A percentile compares a stretch with the other conserved stretches of the same genome.
phyloP scores from a whole-genome alignment of 2,329 filamentous ascomycete genomes.

The Cladophialophora chaetospira region DNA sequence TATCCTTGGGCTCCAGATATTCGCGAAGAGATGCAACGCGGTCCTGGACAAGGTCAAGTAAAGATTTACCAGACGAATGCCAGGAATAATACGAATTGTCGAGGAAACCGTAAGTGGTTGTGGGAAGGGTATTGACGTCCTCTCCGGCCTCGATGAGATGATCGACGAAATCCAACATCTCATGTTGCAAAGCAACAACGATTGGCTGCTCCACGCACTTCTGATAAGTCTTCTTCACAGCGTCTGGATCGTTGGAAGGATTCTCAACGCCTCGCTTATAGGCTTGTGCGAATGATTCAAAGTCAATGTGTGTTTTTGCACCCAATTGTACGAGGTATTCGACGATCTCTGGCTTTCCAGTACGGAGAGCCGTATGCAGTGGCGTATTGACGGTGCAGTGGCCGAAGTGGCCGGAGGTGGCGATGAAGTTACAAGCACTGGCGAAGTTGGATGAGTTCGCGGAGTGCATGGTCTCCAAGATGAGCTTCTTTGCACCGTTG shows the following conservation, averaged over 20 bases:
- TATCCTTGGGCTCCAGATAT: slow-evolving; percentile 41
- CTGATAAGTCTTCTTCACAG: slow-evolving; percentile 54
- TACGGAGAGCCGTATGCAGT: slow-evolving; percentile 61
- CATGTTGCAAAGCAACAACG: slow-evolving; percentile 58
- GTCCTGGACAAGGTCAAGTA: slow-evolving; percentile 63
- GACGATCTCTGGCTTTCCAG: slow-evolving; percentile 56
- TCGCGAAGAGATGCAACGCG: slow-evolving; percentile 54
- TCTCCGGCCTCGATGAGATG: slow-evolving; percentile 65
- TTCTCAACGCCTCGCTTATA: slow-evolving; percentile 49
- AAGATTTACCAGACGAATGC: slow-evolving; percentile 37
- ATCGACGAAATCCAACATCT: slow-evolving; percentile 54
- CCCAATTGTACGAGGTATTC: slow-evolving; percentile 65
- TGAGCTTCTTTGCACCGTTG: slow-evolving; percentile 49
- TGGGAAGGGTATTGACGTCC: slow-evolving; percentile 64
- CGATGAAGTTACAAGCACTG: slow-evolving; percentile 67
- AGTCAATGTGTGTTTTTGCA: slow-evolving; percentile 61
- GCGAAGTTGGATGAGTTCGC: slow-evolving; percentile 62
- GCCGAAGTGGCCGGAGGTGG: slow-evolving; percentile 44
- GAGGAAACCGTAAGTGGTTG: slow-evolving; percentile 34
- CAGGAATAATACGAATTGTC: slow-evolving; percentile 33
- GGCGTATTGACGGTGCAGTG: slow-evolving; percentile 48
- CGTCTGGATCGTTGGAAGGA: slow-evolving; percentile 40
- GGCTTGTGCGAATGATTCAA: slow-evolving; percentile 65
- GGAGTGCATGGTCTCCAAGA: slow-evolving; percentile 51
- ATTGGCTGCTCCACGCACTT: slow-evolving; percentile 64